Percentiles rank a stretch among this genome's conserved stretches.
Evolutionary conservation across 192 early-diverging fungal species (phyloP).

Genomic region (Coemansia biformis): DNA sequence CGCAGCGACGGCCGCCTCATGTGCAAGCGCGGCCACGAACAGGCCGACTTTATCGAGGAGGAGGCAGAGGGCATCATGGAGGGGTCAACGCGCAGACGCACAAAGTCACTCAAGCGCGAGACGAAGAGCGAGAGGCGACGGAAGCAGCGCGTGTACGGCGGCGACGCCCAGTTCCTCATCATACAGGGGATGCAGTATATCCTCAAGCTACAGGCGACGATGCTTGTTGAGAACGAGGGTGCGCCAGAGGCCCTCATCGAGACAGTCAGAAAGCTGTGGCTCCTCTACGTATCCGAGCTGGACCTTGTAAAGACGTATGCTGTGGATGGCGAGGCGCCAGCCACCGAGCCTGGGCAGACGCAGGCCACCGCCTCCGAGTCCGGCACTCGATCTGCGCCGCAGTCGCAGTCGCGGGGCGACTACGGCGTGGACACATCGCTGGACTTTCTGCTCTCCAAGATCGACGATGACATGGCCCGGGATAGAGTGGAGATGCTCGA

Average conservation of each 20-base stretch:
- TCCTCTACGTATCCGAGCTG: constrained; percentile 33
- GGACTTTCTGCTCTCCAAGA: constrained; percentile 21
- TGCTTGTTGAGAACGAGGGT: constrained; percentile 18
- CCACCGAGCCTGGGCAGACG: not conserved
- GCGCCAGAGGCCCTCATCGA: constrained; percentile 25
- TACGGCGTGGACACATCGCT: constrained; percentile 22
- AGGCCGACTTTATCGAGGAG: constrained; percentile 34
- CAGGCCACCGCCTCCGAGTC: too few species aligned
- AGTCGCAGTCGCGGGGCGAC: constrained; percentile 10
- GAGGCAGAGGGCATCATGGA: constrained; percentile 22
- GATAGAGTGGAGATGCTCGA: constrained; percentile 33
- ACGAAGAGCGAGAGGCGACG: constrained; percentile 7
- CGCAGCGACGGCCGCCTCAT: constrained; percentile 40
- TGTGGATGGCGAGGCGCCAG: not conserved
- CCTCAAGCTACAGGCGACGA: constrained; percentile 24
- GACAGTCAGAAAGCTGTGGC: constrained; percentile 28
- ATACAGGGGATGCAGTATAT: constrained; percentile 33
- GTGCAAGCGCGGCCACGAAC: constrained; percentile 44
- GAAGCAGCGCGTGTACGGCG: constrained; percentile 18
- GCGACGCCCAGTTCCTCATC: constrained; percentile 26
- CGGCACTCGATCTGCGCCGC: not conserved
- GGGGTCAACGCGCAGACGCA: constrained; percentile 22
- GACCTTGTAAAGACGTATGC: constrained; percentile 1
- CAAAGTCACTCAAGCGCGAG: constrained; percentile 6
- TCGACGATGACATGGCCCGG: constrained; percentile 41